Conservation (phyloP, 139 green algal genomes). For the Tetradesmus lagerheimii region DNA sequence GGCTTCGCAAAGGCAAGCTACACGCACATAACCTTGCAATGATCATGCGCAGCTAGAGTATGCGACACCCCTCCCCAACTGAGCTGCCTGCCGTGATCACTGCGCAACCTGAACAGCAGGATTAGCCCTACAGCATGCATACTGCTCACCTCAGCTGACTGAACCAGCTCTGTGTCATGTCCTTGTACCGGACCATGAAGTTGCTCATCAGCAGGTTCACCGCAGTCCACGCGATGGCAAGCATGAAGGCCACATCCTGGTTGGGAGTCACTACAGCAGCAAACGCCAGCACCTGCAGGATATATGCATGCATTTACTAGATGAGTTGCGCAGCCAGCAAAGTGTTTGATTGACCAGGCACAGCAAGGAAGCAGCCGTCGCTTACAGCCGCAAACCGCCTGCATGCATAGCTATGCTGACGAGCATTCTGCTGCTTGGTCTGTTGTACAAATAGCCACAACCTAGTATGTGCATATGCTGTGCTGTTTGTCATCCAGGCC, state of each 20-base stretch:
- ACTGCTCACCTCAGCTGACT: conserved; percentile 42
- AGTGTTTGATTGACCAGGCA: not conserved
- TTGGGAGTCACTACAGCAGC: conserved; percentile 58
- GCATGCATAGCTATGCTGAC: too few relatives aligned
- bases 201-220: conserved; percentile 75
- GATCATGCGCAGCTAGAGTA: too few relatives aligned
- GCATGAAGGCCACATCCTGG: conserved; percentile 77
- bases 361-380: too few relatives aligned
- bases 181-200: conserved; percentile 67
- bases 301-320: not conserved
- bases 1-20: too few relatives aligned
- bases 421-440: too few relatives aligned
- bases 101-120: too few relatives aligned
- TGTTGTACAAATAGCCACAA: not conserved
- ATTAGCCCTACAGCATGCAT: not conserved
- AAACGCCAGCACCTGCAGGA: conserved; percentile 60
- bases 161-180: conserved; percentile 52
- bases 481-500: too few relatives aligned
- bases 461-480: too few relatives aligned
- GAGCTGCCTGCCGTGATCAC: too few relatives aligned
- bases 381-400: too few relatives aligned
- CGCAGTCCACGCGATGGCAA: conserved; percentile 72
- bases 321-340: not conserved
- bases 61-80: too few relatives aligned
- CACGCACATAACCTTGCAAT: too few relatives aligned